Base-by-base conservation (phyloP, 495 filamentous ascomycete species). In the Eremomyces bilateralis region DNA sequence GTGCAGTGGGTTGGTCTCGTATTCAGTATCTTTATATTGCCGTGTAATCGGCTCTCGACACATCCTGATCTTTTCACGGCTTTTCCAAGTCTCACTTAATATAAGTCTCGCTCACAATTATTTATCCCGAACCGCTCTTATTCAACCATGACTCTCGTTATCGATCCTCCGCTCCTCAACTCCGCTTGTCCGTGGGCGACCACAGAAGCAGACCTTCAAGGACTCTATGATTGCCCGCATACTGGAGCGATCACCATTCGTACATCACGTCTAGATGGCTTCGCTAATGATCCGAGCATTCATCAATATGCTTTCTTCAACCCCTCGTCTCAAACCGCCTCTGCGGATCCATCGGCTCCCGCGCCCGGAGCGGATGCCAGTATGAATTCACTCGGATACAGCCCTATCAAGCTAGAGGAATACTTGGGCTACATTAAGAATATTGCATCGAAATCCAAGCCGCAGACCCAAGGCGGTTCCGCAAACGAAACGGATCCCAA, bases 221-320 rank as follows among this genome's bases (percentile, higher is more conserved):
- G 43, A 0, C 61, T 81, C 10, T 71, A 71, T 49, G 37, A 47
- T 5, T 73, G 61, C 37, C 53, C 64, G 0, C 53, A 60, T 40
- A 78, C 69, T 0, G 76, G 76, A 22, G 76, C 73, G 2, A 65
- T 80, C 16, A 81, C 76, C 4, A 76, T 66, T 3, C 59, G 76
- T 10, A 80, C 76, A 11, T 60, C 67, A 3, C 59, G 74, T 3
- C 49, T 68, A 15, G 28, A 51, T 6, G 71, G 66, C 20, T 81
- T 79, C 48, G 39, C 49, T 1, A 68, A 80, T 43, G 56, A 75
- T 39, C 40, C 55, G 10, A 22, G 28, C 0, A 40, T 53, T 21
- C 56, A 62, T 34, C 58, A 62, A 46, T 57, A 52, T 25, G 46
- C 50, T 22, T 62, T 60, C 45, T 56, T 54, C 39, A 40, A 53